These are phyloP conservation scores for Triticum timopheevii DNA, from an alignment of 176 grass and related monocot genomes.

Conservation along the genomic window DNA sequence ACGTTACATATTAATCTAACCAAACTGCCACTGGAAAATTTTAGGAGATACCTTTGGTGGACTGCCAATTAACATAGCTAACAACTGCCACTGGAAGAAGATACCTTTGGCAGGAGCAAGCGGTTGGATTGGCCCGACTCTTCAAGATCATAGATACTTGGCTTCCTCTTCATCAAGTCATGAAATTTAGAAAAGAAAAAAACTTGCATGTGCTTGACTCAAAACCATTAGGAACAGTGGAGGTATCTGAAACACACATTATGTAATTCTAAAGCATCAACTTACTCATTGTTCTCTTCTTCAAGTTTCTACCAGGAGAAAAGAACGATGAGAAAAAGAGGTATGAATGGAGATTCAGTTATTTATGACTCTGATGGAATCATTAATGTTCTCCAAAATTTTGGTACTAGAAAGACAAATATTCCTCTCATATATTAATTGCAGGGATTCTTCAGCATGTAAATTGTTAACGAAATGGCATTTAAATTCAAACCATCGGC, in stretches of 20 bases:
- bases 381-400: not conserved
- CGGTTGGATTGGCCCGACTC: no score
- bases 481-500: not conserved
- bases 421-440: not conserved
- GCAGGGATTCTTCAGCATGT: not conserved
- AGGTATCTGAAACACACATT: slow-evolving; percentile 43
- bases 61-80: not conserved
- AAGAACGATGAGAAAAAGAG: slow-evolving; percentile 9
- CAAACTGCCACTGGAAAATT: not conserved
- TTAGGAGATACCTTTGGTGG: slow-evolving; percentile 5
- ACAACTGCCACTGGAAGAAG: no score
- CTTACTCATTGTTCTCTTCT: slow-evolving; percentile 89
- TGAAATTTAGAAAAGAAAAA: not conserved
- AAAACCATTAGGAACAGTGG: slow-evolving; percentile 58
- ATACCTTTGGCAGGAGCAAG: no score
- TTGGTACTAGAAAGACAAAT: slow-evolving; percentile 11
- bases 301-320: slow-evolving; percentile 89
- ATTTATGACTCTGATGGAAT: no score
- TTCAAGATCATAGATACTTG: no score
- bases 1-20: not conserved
- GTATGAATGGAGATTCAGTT: not conserved
- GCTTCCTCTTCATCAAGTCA: no score
- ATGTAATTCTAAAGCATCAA: slow-evolving; percentile 94
- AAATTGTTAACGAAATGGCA: not conserved
- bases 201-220: slow-evolving; percentile 62